These are phyloP conservation scores for Cocos nucifera DNA, from an alignment of 176 grass and related monocot genomes.

Conservation along the genomic window DNA sequence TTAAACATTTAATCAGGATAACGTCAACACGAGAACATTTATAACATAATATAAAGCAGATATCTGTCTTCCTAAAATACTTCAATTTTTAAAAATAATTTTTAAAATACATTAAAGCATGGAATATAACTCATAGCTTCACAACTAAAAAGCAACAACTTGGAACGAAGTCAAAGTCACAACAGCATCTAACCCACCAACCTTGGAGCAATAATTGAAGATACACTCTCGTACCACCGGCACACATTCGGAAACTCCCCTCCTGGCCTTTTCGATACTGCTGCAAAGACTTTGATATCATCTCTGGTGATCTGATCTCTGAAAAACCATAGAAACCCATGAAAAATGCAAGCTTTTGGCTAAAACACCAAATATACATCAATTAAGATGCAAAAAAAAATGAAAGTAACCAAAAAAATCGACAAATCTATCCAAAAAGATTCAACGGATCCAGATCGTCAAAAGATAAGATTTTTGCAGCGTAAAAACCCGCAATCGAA, in stretches of 20 bases:
- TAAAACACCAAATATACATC: no score
- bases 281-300: conserved; percentile 67
- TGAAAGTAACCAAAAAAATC: background rate
- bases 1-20: no score
- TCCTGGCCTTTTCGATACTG: conserved; percentile 51
- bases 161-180: background rate
- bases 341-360: background rate
- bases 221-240: conserved; percentile 62
- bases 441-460: background rate
- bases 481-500: background rate
- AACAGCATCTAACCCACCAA: conserved; percentile 10
- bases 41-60: no score
- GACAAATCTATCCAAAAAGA: background rate
- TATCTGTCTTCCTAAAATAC: no score
- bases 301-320: conserved; percentile 72
- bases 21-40: no score
- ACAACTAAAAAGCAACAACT: no score
- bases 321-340: conserved; percentile 3
- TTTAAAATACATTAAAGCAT: no score
- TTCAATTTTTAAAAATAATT: no score
- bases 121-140: no score
- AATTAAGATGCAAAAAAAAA: no score
- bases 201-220: conserved; percentile 49
- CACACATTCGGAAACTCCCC: conserved; percentile 46
- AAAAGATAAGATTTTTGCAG: background rate